phyloP scores from a whole-genome alignment of 257 asterid species.

The Nicotiana noctiflora region DNA sequence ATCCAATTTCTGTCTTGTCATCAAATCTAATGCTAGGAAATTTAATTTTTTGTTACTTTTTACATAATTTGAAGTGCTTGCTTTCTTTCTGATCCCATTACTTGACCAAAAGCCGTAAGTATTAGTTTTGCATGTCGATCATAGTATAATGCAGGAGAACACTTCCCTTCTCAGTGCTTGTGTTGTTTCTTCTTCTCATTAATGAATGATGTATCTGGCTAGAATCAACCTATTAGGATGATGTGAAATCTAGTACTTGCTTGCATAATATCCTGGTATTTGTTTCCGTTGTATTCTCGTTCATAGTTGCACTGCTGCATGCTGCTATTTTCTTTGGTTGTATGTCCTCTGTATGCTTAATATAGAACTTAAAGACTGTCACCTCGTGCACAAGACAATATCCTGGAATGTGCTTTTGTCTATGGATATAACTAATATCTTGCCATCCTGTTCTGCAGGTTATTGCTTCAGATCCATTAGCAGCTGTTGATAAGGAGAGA shows the following conservation, averaged over 20 bases:
- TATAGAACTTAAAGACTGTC: background rate
- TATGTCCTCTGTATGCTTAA: background rate
- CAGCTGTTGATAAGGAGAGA: conserved; percentile 62
- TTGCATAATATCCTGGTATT: background rate
- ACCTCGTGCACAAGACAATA: background rate
- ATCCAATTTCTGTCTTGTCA: background rate
- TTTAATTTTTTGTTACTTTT: background rate
- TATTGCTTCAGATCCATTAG: conserved; percentile 69
- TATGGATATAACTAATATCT: conserved; percentile 8
- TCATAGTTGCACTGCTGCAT: background rate
- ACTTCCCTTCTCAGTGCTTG: background rate
- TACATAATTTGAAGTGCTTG: background rate
- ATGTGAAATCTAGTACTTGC: background rate
- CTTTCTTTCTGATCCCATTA: background rate
- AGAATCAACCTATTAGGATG: background rate
- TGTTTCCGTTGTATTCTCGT: background rate
- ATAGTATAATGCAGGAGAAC: background rate
- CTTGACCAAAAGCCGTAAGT: background rate
- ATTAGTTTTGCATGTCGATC: background rate
- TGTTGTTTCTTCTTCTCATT: background rate
- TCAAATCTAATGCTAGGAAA: background rate
- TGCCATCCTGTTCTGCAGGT: conserved; percentile 29
- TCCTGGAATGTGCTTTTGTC: conserved; percentile 7
- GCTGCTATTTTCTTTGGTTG: background rate
- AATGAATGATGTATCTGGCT: background rate